phyloP scores from a whole-genome alignment of 2,329 filamentous ascomycete genomes.

The Diplodia corticola region DNA sequence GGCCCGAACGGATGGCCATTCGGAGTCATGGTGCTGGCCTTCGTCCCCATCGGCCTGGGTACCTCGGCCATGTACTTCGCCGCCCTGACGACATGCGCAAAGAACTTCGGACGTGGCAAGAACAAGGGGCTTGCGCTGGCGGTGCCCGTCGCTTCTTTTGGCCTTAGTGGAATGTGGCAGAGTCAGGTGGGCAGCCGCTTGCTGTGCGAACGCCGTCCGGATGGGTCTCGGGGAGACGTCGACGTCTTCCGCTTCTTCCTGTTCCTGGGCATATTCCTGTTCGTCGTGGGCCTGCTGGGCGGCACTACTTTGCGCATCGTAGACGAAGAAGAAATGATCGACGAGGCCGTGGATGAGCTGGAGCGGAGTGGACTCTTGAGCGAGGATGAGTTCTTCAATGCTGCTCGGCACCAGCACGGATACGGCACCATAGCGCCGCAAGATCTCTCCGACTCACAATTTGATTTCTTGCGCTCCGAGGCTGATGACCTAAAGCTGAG shows the following conservation, averaged over 20 bases:
- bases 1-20: constrained; percentile 68
- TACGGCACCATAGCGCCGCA: constrained; percentile 64
- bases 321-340: constrained; percentile 83
- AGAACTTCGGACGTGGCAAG: constrained; percentile 91
- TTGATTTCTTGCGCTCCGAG: constrained; percentile 47
- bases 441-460: constrained; percentile 49
- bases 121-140: constrained; percentile 88
- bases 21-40: constrained; percentile 79
- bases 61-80: constrained; percentile 88
- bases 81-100: constrained; percentile 92
- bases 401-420: constrained; percentile 53
- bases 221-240: constrained; percentile 62
- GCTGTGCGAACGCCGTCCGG: constrained; percentile 67
- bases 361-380: constrained; percentile 82
- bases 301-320: constrained; percentile 74
- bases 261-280: constrained; percentile 74
- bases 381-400: constrained; percentile 70
- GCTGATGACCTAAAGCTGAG: constrained; percentile 48
- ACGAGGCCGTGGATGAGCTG: constrained; percentile 86
- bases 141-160: constrained; percentile 87
- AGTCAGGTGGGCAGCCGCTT: constrained; percentile 82
- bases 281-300: constrained; percentile 70
- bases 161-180: constrained; percentile 92
- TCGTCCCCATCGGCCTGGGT: constrained; percentile 77
- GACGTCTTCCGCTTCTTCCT: constrained; percentile 85